Evolutionary conservation across 306 rosid species (phyloP).

Genomic region (Sechiopsis laciniata): DNA sequence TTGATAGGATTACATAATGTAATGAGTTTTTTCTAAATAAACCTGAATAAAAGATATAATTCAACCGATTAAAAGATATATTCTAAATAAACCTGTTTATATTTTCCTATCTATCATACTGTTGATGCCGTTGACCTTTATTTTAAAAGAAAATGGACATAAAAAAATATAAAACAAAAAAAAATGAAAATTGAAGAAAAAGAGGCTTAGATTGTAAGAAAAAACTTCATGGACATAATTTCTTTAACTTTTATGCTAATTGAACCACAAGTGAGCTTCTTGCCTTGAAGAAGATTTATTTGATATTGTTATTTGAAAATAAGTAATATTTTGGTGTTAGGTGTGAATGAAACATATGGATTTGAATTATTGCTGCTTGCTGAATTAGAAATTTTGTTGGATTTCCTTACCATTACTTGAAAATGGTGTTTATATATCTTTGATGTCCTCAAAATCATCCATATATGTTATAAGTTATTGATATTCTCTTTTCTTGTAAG

Average conservation of each 20-base stretch:
- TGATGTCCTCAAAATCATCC: not conserved
- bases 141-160: too few species aligned
- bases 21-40: not conserved
- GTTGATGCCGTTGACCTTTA: too few species aligned
- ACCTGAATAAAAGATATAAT: too few species aligned
- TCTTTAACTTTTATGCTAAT: not conserved
- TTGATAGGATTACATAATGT: not conserved
- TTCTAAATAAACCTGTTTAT: too few species aligned
- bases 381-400: not conserved
- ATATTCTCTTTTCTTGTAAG: too few species aligned
- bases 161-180: too few species aligned
- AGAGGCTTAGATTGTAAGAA: not conserved
- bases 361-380: not conserved
- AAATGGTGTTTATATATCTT: not conserved
- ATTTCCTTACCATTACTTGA: not conserved
- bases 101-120: too few species aligned
- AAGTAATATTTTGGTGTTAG: not conserved
- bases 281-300: not conserved
- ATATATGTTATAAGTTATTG: not conserved
- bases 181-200: too few species aligned
- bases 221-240: not conserved
- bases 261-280: not conserved
- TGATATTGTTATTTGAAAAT: not conserved
- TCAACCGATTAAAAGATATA: too few species aligned
- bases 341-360: not conserved